Base-by-base conservation (phyloP, 345 rosid species). In the Lepidium sativum region DNA sequence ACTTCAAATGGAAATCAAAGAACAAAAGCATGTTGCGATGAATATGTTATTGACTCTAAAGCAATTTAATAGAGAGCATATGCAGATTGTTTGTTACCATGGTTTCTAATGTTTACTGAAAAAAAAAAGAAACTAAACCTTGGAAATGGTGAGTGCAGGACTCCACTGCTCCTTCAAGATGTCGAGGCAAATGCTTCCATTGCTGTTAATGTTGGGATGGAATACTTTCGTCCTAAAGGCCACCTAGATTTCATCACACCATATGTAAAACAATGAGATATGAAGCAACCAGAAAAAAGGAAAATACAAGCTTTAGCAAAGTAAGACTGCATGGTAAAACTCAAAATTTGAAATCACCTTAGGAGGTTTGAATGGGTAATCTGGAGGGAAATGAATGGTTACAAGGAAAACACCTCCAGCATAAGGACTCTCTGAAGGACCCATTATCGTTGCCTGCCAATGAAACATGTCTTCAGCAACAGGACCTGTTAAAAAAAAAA, bases 151-250 rank as follows among this genome's bases (percentile, higher is more conserved):
- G 57, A 91, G 78, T 6, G 97, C 96, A 69, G 97, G 97, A 71
- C 97, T 91, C 97, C 97, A 91, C 72, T 91, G 97, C 72, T 91
- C 97, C 84, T 91, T 91, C 94, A 88, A 88, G 75, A 91, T 91
- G 71, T 91, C 97, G 29, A 91, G 85, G 81, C 97, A 91, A 76
- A 88, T 91, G 86, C 96, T 91, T 16, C 96, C 97, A 13, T 91
- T 91, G 89, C 97, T 91, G 71, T 91, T 91, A 15, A 91, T 88
- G 73, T 91, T 91, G 35, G 97, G 97, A 59, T 88, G 96, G 63
- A 91, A 91, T 16, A 91, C 96, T 82, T 91, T 91, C 3, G 97
- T 91, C 74, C 96, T 83, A 77, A 91, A 91, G 44, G 97, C 97
- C 31, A 89, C 96, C 96, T 89, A 61, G 11, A 65, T 6, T 8